A percentile compares a stretch with the other conserved stretches of the same genome.
These are phyloP conservation scores for Alternaria viburni DNA, from an alignment of 2,329 filamentous ascomycete species.

Conservation along the genomic window DNA sequence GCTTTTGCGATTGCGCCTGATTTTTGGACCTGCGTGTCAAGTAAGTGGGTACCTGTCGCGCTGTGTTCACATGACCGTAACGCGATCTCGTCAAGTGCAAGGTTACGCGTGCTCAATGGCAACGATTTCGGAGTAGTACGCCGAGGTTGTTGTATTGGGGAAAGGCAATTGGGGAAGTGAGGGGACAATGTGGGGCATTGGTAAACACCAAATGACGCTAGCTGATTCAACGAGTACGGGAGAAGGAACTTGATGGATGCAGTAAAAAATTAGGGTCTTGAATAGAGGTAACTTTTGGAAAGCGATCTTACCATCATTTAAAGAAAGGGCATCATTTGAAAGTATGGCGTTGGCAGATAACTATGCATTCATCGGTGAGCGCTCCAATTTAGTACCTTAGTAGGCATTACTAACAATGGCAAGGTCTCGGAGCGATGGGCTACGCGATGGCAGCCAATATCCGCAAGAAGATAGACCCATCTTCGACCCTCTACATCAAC, in stretches of 20 bases:
- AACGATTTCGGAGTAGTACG: background rate
- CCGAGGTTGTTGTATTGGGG: slow-evolving; percentile 19
- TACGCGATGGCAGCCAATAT: slow-evolving; percentile 43
- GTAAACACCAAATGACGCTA: background rate
- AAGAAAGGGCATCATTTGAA: background rate
- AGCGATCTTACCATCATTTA: background rate
- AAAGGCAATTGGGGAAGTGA: slow-evolving; percentile 26
- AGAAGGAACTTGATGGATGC: no score
- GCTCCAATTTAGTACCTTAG: background rate
- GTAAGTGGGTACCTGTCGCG: background rate
- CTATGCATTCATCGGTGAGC: slow-evolving; percentile 40
- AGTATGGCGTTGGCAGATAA: slow-evolving; percentile 38
- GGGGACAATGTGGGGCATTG: slow-evolving; percentile 40
- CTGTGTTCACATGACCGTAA: background rate
- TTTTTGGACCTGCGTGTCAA: background rate
- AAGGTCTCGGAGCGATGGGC: slow-evolving; percentile 46
- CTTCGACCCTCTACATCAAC: slow-evolving; percentile 35
- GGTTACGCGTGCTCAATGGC: background rate
- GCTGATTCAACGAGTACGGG: background rate
- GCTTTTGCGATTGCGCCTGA: background rate
- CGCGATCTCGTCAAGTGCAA: background rate
- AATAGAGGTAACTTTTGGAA: no score
- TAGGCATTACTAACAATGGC: background rate
- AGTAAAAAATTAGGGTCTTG: no score
- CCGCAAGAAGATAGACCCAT: slow-evolving; percentile 29